A percentile compares a stretch with the other conserved stretches of the same genome.
Conservation (phyloP, 345 rosid genomes). For the Euphorbia pulcherrima region DNA sequence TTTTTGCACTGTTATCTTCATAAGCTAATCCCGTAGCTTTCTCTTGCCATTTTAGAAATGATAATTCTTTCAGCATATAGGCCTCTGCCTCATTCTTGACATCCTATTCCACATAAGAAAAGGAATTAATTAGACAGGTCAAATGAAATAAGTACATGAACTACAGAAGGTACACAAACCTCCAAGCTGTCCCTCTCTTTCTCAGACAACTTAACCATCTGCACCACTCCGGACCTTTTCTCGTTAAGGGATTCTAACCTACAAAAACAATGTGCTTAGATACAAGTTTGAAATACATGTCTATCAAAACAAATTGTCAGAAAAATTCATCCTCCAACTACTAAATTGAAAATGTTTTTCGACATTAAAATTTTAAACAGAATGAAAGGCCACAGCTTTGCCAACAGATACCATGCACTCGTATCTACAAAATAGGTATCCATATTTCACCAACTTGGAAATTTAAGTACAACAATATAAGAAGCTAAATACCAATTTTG, state of each 20-base stretch:
- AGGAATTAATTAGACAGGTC: constrained; percentile 12
- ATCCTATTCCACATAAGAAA: constrained; percentile 45
- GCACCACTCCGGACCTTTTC: constrained; percentile 91
- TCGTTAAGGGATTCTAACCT: constrained; percentile 89
- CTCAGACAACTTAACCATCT: constrained; percentile 94
- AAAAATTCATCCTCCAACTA: too few relatives aligned
- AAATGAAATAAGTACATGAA: background rate
- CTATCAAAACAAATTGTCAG: too few relatives aligned
- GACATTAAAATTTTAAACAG: too few relatives aligned
- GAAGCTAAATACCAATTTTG: too few relatives aligned
- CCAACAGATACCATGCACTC: too few relatives aligned
- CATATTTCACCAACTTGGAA: too few relatives aligned
- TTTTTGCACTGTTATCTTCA: constrained; percentile 60
- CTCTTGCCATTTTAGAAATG: constrained; percentile 89
- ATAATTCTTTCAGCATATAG: constrained; percentile 87
- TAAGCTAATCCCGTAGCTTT: constrained; percentile 74
- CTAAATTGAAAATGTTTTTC: too few relatives aligned
- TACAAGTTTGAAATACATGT: too few relatives aligned
- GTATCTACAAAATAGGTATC: too few relatives aligned
- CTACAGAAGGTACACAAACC: constrained; percentile 48
- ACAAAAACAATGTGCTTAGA: background rate
- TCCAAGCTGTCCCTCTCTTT: constrained; percentile 93
- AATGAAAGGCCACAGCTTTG: too few relatives aligned
- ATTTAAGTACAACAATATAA: too few relatives aligned
- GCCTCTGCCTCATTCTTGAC: constrained; percentile 94